These are phyloP conservation scores for Colletotrichum lindemuthianum DNA, from an alignment of 2,329 filamentous ascomycete genomes.

Conservation along the genomic window DNA sequence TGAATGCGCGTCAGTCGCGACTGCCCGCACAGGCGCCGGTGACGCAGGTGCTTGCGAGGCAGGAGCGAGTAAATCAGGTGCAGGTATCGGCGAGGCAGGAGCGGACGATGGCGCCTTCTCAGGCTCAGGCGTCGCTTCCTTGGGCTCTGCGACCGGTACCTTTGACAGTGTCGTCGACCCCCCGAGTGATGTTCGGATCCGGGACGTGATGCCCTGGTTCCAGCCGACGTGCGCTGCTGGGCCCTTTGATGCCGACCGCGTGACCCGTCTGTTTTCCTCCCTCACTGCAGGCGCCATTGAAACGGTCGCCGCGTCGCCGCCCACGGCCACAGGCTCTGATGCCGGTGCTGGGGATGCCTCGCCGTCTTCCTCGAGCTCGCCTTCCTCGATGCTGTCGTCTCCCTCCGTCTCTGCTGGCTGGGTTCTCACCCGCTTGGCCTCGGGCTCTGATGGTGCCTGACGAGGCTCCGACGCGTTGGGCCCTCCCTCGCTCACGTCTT, in stretches of 20 bases:
- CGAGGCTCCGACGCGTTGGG: slow-evolving; percentile 17
- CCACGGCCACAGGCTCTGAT: slow-evolving; percentile 8
- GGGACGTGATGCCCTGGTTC: slow-evolving; percentile 34
- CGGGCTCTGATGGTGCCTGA: slow-evolving; percentile 27
- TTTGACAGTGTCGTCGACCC: background rate
- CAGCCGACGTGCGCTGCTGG: slow-evolving; percentile 18
- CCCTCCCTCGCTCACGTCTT: slow-evolving; percentile 37
- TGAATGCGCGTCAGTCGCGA: too few relatives aligned
- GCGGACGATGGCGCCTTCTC: background rate
- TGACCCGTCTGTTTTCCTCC: slow-evolving; percentile 12
- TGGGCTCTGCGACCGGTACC: background rate
- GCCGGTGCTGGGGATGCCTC: slow-evolving; percentile 9
- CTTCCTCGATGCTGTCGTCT: slow-evolving; percentile 43
- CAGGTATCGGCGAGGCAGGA: background rate
- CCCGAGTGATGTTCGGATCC: slow-evolving; percentile 32
- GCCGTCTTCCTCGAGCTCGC: slow-evolving; percentile 44
- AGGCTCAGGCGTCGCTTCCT: slow-evolving; percentile 8
- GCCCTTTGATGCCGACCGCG: slow-evolving; percentile 17
- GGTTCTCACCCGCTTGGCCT: slow-evolving; percentile 38
- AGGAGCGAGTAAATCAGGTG: background rate
- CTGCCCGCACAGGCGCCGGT: too few relatives aligned
- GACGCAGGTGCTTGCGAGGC: too few relatives aligned
- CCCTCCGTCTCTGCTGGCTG: background rate
- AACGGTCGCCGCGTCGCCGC: background rate
- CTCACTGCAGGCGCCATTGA: background rate